A percentile compares a stretch with the other conserved stretches of the same genome.
phyloP scores from a whole-genome alignment of 768 basidiomycete genomes.

The Cytidiella melzeri region DNA sequence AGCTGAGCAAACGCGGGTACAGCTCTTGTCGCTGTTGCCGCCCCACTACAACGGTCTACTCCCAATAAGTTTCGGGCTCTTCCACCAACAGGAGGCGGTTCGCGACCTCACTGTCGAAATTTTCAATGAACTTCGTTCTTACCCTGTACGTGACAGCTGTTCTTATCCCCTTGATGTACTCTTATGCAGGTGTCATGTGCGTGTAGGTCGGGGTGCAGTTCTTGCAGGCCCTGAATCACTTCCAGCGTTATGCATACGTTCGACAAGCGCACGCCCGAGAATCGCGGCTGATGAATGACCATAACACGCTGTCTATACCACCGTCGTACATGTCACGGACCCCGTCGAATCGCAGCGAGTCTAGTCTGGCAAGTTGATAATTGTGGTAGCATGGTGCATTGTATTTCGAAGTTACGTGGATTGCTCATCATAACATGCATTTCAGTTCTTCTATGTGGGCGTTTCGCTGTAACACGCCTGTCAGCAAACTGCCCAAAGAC shows the following conservation, averaged over 20 bases:
- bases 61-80: constrained; percentile 83
- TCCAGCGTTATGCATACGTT: constrained; percentile 84
- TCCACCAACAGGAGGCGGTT: constrained; percentile 77
- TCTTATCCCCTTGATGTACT: neutral
- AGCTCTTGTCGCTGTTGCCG: constrained; percentile 80
- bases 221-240: constrained; percentile 77
- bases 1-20: constrained; percentile 6
- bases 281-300: constrained; percentile 25
- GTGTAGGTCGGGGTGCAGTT: constrained; percentile 74
- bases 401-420: neutral
- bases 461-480: too few species aligned
- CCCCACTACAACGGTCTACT: constrained; percentile 78
- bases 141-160: constrained; percentile 50
- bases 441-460: too few species aligned
- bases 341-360: constrained; percentile 42
- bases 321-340: constrained; percentile 28
- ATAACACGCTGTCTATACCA: constrained; percentile 31
- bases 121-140: constrained; percentile 70
- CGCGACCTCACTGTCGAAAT: constrained; percentile 79
- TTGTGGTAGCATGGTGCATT: too few species aligned
- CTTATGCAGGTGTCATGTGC: constrained; percentile 5
- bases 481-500: neutral
- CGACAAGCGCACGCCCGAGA: constrained; percentile 73
- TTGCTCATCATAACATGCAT: too few species aligned
- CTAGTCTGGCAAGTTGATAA: constrained; percentile 34